Percentiles rank a stretch among this genome's conserved stretches.
These are phyloP conservation scores for Ganoderma leucocontextum DNA, from an alignment of 1,284 basidiomycete genomes.

Conservation along the genomic window DNA sequence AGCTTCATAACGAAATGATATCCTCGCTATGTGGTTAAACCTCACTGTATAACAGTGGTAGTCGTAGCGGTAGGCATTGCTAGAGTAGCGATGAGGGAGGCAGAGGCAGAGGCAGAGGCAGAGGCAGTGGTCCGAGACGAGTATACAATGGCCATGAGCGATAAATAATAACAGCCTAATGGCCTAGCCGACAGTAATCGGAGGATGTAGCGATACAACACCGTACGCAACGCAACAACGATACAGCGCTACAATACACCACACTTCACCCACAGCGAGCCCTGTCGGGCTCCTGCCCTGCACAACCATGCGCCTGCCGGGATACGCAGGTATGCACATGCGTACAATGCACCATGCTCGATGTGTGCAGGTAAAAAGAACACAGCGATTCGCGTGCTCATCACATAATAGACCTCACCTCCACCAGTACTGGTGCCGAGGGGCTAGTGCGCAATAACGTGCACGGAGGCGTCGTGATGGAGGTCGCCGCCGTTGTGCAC, in stretches of 20 bases:
- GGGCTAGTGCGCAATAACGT: conserved; percentile 3
- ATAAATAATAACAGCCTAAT: background rate
- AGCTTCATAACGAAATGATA: no score
- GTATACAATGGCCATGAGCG: background rate
- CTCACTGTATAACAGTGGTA: no score
- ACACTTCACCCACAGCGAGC: background rate
- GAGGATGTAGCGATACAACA: background rate
- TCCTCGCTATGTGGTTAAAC: no score
- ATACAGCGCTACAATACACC: background rate
- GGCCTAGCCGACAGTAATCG: background rate
- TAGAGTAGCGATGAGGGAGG: no score
- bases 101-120: no score
- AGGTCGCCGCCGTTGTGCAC: conserved; percentile 30
- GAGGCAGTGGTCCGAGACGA: background rate
- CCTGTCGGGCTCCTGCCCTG: background rate
- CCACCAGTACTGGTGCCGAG: background rate
- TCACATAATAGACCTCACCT: background rate
- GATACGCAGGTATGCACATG: background rate
- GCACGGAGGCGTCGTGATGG: conserved; percentile 17
- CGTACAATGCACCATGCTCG: background rate
- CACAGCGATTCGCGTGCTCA: background rate
- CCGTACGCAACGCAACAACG: background rate
- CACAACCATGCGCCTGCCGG: background rate
- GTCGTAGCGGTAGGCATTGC: no score
- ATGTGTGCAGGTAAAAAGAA: background rate